These are phyloP conservation scores for Vanrija sp. DNA, from an alignment of 1,284 basidiomycete species.

Conservation along the genomic window DNA sequence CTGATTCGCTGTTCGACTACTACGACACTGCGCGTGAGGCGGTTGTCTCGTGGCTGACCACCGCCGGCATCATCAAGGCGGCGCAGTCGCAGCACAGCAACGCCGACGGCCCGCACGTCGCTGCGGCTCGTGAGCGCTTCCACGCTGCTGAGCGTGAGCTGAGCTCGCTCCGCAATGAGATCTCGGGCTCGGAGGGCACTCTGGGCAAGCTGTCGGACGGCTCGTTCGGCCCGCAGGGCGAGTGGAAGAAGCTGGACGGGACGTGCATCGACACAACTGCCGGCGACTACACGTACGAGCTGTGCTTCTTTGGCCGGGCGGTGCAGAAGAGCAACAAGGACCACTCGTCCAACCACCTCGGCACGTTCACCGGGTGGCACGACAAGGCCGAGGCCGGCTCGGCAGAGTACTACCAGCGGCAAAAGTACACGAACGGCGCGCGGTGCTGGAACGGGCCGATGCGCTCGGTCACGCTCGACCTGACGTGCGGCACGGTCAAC, in stretches of 20 bases:
- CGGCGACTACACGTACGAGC: conserved; percentile 94
- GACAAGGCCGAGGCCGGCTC: conserved; percentile 59
- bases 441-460: conserved; percentile 98
- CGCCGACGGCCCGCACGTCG: conserved; percentile 39
- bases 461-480: conserved; percentile 61
- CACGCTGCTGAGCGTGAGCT: conserved; percentile 50
- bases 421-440: conserved; percentile 71
- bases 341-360: conserved; percentile 72
- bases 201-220: conserved; percentile 51
- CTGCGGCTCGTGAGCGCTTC: conserved; percentile 59
- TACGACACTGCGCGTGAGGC: conserved; percentile 68
- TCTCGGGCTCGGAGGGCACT: conserved; percentile 27
- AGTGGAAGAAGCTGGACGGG: conserved; percentile 92
- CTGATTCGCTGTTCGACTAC: conserved; percentile 70
- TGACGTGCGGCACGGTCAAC: conserved; percentile 84
- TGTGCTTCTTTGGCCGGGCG: conserved; percentile 88
- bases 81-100: not conserved
- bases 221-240: conserved; percentile 76
- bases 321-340: conserved; percentile 85
- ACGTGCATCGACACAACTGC: conserved; percentile 74
- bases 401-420: conserved; percentile 71
- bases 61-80: conserved; percentile 9
- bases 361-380: conserved; percentile 76
- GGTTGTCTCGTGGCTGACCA: conserved; percentile 57
- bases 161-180: conserved; percentile 34